Evolutionary conservation across 345 rosid species (phyloP), one percentile per base, ranked within the genome.

Genomic region (Euphorbia peplus): DNA sequence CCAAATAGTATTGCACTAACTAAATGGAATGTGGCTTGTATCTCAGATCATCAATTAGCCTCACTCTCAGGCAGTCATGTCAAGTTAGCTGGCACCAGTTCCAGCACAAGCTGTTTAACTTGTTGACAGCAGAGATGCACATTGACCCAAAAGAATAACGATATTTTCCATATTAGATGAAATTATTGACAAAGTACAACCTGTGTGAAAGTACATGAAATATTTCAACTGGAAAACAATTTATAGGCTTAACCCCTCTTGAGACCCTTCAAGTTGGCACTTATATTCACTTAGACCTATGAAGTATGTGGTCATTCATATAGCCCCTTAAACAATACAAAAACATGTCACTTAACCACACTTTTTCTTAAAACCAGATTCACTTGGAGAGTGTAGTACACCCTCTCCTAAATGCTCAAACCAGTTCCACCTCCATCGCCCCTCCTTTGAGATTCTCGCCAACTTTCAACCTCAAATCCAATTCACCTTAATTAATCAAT

Each of bases 391-490:
- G n/a, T n/a, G n/a, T n/a, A n/a, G n/a, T n/a, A n/a, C n/a, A n/a
- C n/a, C n/a, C n/a, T n/a, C n/a, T n/a, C n/a, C n/a, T n/a, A n/a
- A n/a, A n/a, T n/a, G n/a, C n/a, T n/a, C n/a, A n/a, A n/a, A n/a
- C n/a, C n/a, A n/a, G n/a, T n/a, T n/a, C n/a, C n/a, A n/a, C n/a
- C n/a, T n/a, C n/a, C n/a, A n/a, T n/a, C n/a, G n/a, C n/a, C n/a
- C n/a, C n/a, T n/a, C n/a, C n/a, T 22, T 66, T 7, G 1, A 5
- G 14, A 21, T 22, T 39, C 46, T 24, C 18, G 3, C 48, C 55
- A n/a, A 53, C 55, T 41, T 63, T 41, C n/a, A 48, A 42, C 32
- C 42, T 25, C 75, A 26, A 72, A 64, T 66, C 52, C 53, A 50
- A 32, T 37, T 30, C 25, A 24, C 63, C 26, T 30, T 22, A 16